Evolutionary conservation across 768 basidiomycete species (phyloP).

Genomic region (Boletus huronensis): DNA sequence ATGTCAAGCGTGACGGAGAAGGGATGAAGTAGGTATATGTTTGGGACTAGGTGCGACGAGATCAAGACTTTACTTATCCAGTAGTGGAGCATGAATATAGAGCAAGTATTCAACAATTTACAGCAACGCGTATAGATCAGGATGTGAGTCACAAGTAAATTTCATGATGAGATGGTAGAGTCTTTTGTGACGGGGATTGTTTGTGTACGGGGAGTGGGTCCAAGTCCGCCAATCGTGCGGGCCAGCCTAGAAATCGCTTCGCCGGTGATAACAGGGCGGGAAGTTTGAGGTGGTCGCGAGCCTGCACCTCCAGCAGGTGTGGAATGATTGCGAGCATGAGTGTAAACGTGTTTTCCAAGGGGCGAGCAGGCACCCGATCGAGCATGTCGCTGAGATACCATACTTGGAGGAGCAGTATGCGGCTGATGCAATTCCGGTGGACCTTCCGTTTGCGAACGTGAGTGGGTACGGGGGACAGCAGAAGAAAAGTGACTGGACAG

Average conservation of each 20-base stretch:
- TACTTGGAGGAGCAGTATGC: constrained; percentile 23
- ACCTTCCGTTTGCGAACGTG: constrained; percentile 56
- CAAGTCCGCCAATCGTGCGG: constrained; percentile 50
- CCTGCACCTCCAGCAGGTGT: constrained; percentile 42
- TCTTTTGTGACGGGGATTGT: constrained; percentile 26
- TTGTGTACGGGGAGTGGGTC: constrained; percentile 24
- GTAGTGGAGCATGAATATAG: constrained; percentile 14
- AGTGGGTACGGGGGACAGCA: constrained; percentile 37
- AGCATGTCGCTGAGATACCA: constrained; percentile 31
- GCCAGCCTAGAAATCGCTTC: constrained; percentile 68
- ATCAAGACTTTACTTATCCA: constrained; percentile 17
- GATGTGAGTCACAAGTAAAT: constrained; percentile 4
- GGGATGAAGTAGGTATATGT: constrained; percentile 24
- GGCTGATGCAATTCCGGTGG: constrained; percentile 35
- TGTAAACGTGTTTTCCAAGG: constrained; percentile 34
- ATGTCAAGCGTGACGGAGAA: constrained; percentile 11
- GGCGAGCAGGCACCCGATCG: constrained; percentile 47
- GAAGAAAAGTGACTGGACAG: constrained; percentile 33
- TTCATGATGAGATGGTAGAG: constrained; percentile 25
- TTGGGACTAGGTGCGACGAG: constrained; percentile 13
- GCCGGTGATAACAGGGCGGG: constrained; percentile 67
- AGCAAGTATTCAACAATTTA: constrained; percentile 10
- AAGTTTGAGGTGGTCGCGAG: constrained; percentile 42
- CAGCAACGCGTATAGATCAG: constrained; percentile 12
- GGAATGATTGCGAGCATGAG: constrained; percentile 59